Evolutionary conservation across 1,284 basidiomycete genomes (phyloP), one percentile per base, ranked within the genome.

Genomic region (Ceratobasidium sp.): DNA sequence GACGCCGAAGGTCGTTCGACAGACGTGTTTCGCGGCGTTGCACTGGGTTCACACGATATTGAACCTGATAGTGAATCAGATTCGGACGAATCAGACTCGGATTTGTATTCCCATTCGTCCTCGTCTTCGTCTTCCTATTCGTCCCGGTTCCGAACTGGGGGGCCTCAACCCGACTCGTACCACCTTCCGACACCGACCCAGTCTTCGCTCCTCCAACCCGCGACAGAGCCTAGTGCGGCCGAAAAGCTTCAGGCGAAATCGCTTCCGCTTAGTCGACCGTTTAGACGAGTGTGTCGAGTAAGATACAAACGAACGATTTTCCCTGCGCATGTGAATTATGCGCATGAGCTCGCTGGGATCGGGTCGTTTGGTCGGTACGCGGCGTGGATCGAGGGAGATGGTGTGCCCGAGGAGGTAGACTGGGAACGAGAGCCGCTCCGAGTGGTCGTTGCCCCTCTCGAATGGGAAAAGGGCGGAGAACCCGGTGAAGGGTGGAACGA

Each of bases 321-420:
- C 50, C 64, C 64, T 12, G 36, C 64, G 16, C 64, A 67, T 21
- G 64, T 67, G 21, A 67, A 67, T 30, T 67, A 67, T 55, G 64
- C 64, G 16, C 64, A 67, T 21, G 64, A 67, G 41, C 64, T 67
- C 10, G 64, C 64, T 16, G 64, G 64, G 21, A 55, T 67, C 21
- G 64, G 64, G 9, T 52, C 48, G 2, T 67, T 67, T 55, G 64
- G 64, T 4, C 64, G 64, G 26, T 67, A 67, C 64, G 64, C 64
- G 2, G 64, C 50, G 10, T 67, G 64, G 64, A 55, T 67, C 28
- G 64, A 67, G n/a, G 64, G 64, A 23, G 64, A 67, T 21, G 64
- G 64, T 32, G 41, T 55, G 8, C 64, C 50, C 18, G 64, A 67
- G 26, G 64, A 67, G 14, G 50, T 55, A 12, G 52, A 55, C 34